Conservation (phyloP, 768 basidiomycete genomes). For the Stropharia rugosoannulata region DNA sequence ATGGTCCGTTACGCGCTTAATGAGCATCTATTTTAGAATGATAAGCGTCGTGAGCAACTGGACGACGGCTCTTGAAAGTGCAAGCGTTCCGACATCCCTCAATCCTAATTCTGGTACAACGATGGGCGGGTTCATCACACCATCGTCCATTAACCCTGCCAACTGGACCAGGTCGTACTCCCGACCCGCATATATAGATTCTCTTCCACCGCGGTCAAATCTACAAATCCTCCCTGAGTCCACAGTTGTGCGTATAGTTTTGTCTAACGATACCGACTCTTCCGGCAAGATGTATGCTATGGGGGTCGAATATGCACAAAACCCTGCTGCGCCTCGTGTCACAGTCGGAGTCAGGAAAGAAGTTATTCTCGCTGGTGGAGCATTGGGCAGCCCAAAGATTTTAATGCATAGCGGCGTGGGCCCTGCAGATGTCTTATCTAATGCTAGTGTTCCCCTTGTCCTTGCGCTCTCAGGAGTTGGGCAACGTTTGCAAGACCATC, state of each 20-base stretch:
- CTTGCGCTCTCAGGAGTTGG: conserved; percentile 53
- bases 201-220: conserved; percentile 54
- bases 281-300: conserved; percentile 15
- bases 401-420: conserved; percentile 56
- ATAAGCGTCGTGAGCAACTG: conserved; percentile 53
- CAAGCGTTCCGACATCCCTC: conserved; percentile 38
- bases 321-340: conserved; percentile 26
- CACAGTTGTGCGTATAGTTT: conserved; percentile 53
- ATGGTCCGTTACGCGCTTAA: not conserved
- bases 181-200: conserved; percentile 64
- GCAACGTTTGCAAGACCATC: conserved; percentile 54
- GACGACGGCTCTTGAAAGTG: conserved; percentile 45
- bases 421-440: conserved; percentile 42
- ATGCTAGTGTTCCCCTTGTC: conserved; percentile 38
- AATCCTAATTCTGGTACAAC: conserved; percentile 48
- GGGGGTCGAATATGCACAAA: conserved; percentile 45
- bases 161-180: conserved; percentile 69
- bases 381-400: conserved; percentile 48
- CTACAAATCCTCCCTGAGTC: conserved; percentile 55
- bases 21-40: conserved; percentile 30
- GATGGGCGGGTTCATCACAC: conserved; percentile 53
- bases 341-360: conserved; percentile 60
- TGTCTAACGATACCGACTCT: conserved; percentile 42
- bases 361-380: conserved; percentile 50
- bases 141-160: conserved; percentile 57